Percentiles rank a stretch among this genome's conserved stretches.
Evolutionary conservation across 2,329 filamentous ascomycete genomes (phyloP).

Genomic region (Fusarium robinianum): DNA sequence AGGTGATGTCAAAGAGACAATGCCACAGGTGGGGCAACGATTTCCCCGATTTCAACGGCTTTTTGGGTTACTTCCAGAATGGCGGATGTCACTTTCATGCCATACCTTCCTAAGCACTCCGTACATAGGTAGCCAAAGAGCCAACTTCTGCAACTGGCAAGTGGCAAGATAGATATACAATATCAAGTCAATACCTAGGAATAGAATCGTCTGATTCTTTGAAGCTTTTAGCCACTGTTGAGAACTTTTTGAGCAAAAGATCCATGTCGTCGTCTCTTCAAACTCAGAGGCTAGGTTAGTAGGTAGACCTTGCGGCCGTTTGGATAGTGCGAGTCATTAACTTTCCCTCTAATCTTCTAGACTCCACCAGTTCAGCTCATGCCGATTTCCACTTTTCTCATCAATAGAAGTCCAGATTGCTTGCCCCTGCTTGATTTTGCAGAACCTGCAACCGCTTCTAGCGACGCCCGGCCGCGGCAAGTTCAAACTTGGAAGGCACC

Average conservation of each 20-base stretch:
- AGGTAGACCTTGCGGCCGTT: neutral
- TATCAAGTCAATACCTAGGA: no score
- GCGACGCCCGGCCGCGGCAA: conserved; percentile 28
- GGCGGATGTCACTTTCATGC: neutral
- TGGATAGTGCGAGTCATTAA: conserved; percentile 1
- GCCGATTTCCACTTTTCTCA: neutral
- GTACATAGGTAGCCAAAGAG: no score
- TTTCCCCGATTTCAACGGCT: neutral
- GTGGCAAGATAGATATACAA: no score
- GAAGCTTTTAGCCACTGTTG: no score
- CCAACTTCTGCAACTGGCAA: no score
- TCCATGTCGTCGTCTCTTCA: neutral
- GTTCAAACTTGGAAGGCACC: conserved; percentile 26
- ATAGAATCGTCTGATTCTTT: no score
- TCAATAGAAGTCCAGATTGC: neutral
- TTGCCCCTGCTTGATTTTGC: no score
- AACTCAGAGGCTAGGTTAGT: no score
- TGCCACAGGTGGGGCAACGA: neutral
- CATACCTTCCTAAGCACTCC: no score
- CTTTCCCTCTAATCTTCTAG: neutral
- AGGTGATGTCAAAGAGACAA: conserved; percentile 16
- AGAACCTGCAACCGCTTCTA: no score
- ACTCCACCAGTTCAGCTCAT: no score
- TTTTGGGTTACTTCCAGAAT: no score
- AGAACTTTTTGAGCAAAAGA: conserved; percentile 2